Conservation (phyloP, 2,329 filamentous ascomycete genomes). For the Fusarium piperis region DNA sequence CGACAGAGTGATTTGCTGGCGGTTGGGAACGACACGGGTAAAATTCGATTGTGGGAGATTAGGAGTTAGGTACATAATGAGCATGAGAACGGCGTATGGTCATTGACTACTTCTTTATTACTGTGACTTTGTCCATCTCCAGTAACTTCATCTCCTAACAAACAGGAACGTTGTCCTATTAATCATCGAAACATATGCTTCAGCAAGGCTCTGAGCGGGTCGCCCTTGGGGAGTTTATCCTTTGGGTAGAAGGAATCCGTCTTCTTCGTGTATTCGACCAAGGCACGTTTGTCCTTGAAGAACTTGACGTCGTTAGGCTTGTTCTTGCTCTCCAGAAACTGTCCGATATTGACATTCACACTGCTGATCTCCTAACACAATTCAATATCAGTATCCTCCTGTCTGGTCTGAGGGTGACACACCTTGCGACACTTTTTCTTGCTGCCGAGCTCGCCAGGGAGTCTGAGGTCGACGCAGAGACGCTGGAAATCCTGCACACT, state of each 20-base stretch:
- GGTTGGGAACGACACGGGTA: constrained; percentile 88
- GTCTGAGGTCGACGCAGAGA: too few relatives aligned
- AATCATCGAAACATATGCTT: constrained; percentile 6
- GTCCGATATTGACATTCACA: constrained; percentile 60
- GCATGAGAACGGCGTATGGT: constrained; percentile 34
- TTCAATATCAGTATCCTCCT: not conserved
- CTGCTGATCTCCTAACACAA: constrained; percentile 50
- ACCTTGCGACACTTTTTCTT: constrained; percentile 59
- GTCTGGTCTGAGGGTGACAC: constrained; percentile 15
- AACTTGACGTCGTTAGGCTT: constrained; percentile 39
- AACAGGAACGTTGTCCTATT: not conserved
- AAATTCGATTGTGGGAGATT: constrained; percentile 92
- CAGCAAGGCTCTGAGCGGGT: constrained; percentile 47
- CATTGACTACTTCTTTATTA: constrained; percentile 1
- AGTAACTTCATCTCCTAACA: not conserved
- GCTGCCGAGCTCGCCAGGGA: constrained; percentile 46
- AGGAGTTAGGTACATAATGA: constrained; percentile 60
- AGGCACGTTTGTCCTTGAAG: constrained; percentile 46
- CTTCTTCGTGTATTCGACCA: constrained; percentile 37
- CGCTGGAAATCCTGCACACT: too few relatives aligned
- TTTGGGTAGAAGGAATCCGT: constrained; percentile 46
- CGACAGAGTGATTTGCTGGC: constrained; percentile 75
- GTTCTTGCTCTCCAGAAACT: constrained; percentile 54
- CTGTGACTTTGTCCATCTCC: not conserved
- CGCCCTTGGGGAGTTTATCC: constrained; percentile 50